A percentile compares a stretch with the other conserved stretches of the same genome.
phyloP scores from a whole-genome alignment of 2,329 filamentous ascomycete genomes.

The Bisporella sp. region DNA sequence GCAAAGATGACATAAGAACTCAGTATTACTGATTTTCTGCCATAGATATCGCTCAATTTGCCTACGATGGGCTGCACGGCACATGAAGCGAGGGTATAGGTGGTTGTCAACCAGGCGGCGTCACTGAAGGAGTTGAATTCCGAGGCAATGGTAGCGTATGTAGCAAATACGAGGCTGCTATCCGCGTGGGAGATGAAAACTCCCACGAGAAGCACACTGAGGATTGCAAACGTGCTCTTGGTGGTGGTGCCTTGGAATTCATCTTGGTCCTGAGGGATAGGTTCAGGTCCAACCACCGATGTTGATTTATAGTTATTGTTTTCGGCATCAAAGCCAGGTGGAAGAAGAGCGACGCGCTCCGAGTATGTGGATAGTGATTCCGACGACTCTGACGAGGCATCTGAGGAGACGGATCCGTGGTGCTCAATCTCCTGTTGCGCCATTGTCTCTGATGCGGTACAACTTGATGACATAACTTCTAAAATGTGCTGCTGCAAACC shows the following conservation, averaged over 20 bases:
- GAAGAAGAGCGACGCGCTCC: slow-evolving; percentile 5
- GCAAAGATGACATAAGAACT: slow-evolving; percentile 46
- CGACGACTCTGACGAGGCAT: not conserved
- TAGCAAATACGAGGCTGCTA: slow-evolving; percentile 57
- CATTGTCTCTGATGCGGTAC: too few species aligned
- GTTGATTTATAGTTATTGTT: slow-evolving; percentile 7
- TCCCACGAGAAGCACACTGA: slow-evolving; percentile 31
- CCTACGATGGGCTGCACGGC: slow-evolving; percentile 42
- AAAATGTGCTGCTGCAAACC: too few species aligned
- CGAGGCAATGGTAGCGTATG: slow-evolving; percentile 54
- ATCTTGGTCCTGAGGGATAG: too few species aligned
- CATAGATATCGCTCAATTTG: slow-evolving; percentile 47
- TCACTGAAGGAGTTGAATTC: slow-evolving; percentile 50
- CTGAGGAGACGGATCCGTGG: too few species aligned
- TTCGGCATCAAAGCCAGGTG: slow-evolving; percentile 1
- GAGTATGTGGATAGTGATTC: not conserved
- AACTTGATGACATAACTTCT: too few species aligned
- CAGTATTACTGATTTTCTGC: slow-evolving; percentile 33
- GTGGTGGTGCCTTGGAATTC: too few species aligned
- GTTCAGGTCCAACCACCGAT: too few species aligned
- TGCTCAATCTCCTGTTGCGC: too few species aligned
- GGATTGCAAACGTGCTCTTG: slow-evolving; percentile 6
- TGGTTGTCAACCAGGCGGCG: slow-evolving; percentile 51
- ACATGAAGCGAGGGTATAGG: slow-evolving; percentile 42
- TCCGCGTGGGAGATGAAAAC: slow-evolving; percentile 63